Evolutionary conservation across 257 asterid genomes (phyloP).

Genomic region (Solanum arcanum): DNA sequence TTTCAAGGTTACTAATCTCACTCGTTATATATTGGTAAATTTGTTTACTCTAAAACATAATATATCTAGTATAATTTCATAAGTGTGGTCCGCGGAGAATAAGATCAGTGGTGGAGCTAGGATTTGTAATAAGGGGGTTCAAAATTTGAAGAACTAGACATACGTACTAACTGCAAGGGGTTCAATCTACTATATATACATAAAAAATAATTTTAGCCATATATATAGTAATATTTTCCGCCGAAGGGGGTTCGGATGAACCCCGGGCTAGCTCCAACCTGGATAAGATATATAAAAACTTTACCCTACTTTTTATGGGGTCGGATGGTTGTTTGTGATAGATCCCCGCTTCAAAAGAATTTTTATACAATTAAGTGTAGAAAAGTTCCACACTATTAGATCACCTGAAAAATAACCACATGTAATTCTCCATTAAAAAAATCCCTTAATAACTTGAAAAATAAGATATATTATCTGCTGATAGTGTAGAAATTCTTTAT

Average conservation of each 20-base stretch:
- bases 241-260: no score
- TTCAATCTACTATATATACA: no score
- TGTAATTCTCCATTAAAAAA: neutral
- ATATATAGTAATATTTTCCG: no score
- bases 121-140: no score
- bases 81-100: neutral
- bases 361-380: neutral
- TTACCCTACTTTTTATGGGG: neutral
- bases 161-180: no score
- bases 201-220: no score
- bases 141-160: no score
- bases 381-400: neutral
- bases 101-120: no score
- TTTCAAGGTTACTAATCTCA: neutral
- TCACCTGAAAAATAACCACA: neutral
- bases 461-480: neutral
- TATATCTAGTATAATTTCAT: no score
- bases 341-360: neutral
- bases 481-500: neutral
- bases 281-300: neutral
- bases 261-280: no score
- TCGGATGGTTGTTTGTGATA: rapidly evolving
- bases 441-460: neutral
- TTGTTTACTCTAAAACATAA: neutral
- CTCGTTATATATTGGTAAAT: neutral